Base-by-base conservation (phyloP, 805 yeast genomes). In the Yamadazyma sp. region DNA sequence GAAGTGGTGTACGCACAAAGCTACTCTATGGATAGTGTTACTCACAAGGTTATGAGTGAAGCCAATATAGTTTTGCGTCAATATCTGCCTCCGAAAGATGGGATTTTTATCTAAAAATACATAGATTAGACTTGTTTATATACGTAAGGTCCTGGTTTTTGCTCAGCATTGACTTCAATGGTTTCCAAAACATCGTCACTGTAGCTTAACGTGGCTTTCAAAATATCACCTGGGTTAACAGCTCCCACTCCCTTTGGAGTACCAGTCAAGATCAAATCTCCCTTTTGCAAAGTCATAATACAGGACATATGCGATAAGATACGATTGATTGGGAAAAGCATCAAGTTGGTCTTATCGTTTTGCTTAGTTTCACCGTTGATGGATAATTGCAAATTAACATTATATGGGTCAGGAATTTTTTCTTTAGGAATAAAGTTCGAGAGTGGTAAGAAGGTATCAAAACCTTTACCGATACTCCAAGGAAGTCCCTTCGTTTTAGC, bases 171-270 rank as follows among this genome's bases (percentile, higher is more conserved):
- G 20, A 80, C 60, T 12, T 71, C 70, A 37, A 84, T 63, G 24
- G 72, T 77, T 21, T 71, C 77, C 18, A 91, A 55, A 7, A 70
- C 69, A 40, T 75, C 54, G 8, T 80, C 91, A 22, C 75, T 75
- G 21, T 71, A 74, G 19, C 59, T 62, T 45, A 88, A 60, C 46
- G 76, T 73, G 5, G 95, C 95, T 31, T 71, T 70, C 18, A 93
- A 67, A 17, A 59, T 54, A 56, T 93, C 98, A 7, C 97, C 98
- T 0, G 95, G 85, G 5, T 59, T 60, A 22, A 90, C 64, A 17
- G 74, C 66, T 6, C 98, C 96, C n/a, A 93, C 99, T 12, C 99
- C 99, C 60, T 89, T 87, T 31, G 99, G 99, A 1, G 99, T 93
- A 12, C 99, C 99, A 1, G 99, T 93, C 35, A 93, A 70, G 41